A percentile compares a stretch with the other conserved stretches of the same genome.
Evolutionary conservation across 805 yeast genomes (phyloP).

Genomic region (Ogataea trehalophila): DNA sequence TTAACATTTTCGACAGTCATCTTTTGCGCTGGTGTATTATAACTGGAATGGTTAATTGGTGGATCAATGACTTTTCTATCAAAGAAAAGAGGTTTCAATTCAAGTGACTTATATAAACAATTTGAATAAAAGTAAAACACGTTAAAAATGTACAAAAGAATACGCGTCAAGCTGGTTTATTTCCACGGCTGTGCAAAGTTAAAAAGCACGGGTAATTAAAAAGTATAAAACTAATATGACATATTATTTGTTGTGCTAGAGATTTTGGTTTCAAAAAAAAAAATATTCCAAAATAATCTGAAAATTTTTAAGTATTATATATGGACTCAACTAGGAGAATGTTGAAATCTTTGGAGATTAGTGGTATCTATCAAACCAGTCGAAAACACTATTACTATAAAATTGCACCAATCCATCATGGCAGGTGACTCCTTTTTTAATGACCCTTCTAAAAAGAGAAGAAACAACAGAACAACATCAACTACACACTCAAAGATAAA

Average conservation of each 20-base stretch:
- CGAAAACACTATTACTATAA: too few relatives aligned
- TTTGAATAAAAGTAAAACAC: too few relatives aligned
- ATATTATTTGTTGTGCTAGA: background rate
- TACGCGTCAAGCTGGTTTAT: too few relatives aligned
- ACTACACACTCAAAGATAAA: slow-evolving; percentile 12
- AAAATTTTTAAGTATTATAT: background rate
- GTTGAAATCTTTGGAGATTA: background rate
- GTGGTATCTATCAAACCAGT: background rate
- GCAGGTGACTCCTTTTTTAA: slow-evolving; percentile 59
- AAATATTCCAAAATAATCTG: background rate
- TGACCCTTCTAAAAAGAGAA: slow-evolving; percentile 52
- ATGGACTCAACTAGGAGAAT: background rate
- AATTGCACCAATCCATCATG: slow-evolving; percentile 26
- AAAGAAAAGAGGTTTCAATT: too few relatives aligned
- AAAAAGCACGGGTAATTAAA: too few relatives aligned
- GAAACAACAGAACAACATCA: slow-evolving; percentile 27
- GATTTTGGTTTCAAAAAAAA: background rate
- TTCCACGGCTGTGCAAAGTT: too few relatives aligned
- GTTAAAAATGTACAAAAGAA: too few relatives aligned
- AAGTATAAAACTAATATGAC: background rate
- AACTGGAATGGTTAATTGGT: background rate
- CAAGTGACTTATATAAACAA: too few relatives aligned
- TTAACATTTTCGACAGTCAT: slow-evolving; percentile 18
- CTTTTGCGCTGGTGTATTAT: slow-evolving; percentile 19
- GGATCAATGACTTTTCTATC: too few relatives aligned